Conservation (phyloP, 495 filamentous ascomycete genomes). For the Penicillium desertorum region DNA sequence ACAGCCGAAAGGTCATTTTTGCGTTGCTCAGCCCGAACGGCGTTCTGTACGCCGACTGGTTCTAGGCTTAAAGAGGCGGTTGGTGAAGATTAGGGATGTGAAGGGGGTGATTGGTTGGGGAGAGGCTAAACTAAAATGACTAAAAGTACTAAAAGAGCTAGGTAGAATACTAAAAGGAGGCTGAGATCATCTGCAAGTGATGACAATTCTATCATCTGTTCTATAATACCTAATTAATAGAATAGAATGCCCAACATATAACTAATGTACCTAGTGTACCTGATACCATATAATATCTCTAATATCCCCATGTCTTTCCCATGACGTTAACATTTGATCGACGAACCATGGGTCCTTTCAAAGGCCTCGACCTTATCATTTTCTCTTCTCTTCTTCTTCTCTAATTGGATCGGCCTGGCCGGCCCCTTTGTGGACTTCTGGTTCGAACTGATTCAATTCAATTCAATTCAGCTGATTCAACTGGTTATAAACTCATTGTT, state of each 20-base stretch:
- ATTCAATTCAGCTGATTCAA: background rate
- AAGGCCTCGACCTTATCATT: background rate
- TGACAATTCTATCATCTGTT: no score
- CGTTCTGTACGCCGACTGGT: constrained; percentile 28
- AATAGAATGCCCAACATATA: no score
- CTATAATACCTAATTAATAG: no score
- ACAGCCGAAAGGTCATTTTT: background rate
- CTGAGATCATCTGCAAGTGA: constrained; percentile 6
- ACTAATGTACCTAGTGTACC: no score
- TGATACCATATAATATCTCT: no score
- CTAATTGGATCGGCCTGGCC: background rate
- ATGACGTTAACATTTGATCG: constrained; percentile 3
- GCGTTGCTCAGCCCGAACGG: constrained; percentile 17
- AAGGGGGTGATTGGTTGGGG: background rate
- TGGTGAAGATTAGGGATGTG: constrained; percentile 7
- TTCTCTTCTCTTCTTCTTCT: background rate
- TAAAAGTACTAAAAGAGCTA: background rate
- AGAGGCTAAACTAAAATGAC: background rate
- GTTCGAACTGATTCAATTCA: no score
- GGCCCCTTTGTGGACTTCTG: constrained; percentile 2
- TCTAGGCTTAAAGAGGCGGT: background rate
- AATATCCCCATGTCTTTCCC: background rate
- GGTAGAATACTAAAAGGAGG: background rate
- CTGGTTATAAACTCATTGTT: background rate
- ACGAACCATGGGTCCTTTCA: constrained; percentile 6